Evolutionary conservation across 225 moss, liverwort and hornwort species (phyloP), one percentile per base, ranked within the genome.

Genomic region (Bryoerythrophyllum caledonicum): DNA sequence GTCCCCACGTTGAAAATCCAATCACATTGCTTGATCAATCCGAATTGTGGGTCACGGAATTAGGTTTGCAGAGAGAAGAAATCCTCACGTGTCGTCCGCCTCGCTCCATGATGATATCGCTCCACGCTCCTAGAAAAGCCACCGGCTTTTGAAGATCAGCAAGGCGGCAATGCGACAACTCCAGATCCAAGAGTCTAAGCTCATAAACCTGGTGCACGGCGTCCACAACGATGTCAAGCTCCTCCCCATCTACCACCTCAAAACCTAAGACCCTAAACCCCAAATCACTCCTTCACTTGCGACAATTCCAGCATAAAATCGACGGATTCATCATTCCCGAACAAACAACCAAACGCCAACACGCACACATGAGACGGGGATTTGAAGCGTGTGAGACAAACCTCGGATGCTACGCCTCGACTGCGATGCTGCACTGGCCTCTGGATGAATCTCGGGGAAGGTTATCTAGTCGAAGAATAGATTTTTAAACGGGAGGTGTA

Each of bases 161-260:
- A 87, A 65, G 10, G 87, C 87, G 54, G 87, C 87, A 81, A 87
- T 87, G 81, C 81, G 81, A 70, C 87, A 87, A 74, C 87, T 87
- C 84, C 78, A 87, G 79, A 87, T 84, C 78, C 87, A 87, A 79
- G 87, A 76, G 84, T 87, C 84, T 67, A 78, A 75, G 81, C 79
- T 83, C 73, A 67, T 70, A n/a, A n/a, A n/a, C n/a, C n/a, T n/a
- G n/a, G n/a, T n/a, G n/a, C n/a, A n/a, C 60, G 63, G 79, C 83
- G 74, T 81, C 66, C 72, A 66, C 72, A 56, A 51, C 65, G 56
- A 65, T 68, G 20, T 75, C 38, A 63, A 65, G 80, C 60, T 68
- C 63, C 57, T 76, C 83, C 67, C 84, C 87, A 79, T 87, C 76
- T 84, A 81, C 84, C 74, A 67, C 49, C 68, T n/a, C 54, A n/a